These are phyloP conservation scores for Chenopodium album DNA, from an alignment of 148 eudicot genomes.

Conservation along the genomic window DNA sequence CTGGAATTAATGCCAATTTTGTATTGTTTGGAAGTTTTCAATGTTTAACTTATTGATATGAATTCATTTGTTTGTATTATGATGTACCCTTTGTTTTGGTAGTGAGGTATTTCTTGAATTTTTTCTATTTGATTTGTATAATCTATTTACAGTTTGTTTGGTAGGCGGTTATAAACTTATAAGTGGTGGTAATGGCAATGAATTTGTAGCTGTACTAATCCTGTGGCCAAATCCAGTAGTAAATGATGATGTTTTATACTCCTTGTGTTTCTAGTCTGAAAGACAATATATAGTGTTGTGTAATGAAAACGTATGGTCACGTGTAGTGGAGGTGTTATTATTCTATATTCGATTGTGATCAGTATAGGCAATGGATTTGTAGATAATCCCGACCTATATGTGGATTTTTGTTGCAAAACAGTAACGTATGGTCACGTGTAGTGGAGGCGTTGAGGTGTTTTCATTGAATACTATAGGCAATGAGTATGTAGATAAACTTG, in stretches of 20 bases:
- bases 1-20: neutral
- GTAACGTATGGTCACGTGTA: neutral
- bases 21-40: neutral
- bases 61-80: constrained; percentile 5
- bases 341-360: neutral
- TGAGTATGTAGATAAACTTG: neutral
- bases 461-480: neutral
- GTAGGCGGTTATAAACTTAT: too few relatives aligned
- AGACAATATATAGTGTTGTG: neutral
- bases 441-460: neutral
- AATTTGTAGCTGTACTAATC: neutral
- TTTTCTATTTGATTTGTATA: neutral
- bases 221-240: neutral
- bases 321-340: neutral
- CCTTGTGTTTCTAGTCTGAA: neutral
- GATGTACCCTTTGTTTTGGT: neutral
- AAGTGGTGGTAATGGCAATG: too few relatives aligned
- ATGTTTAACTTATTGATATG: neutral
- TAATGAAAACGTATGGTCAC: neutral
- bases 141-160: too few relatives aligned
- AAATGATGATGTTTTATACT: neutral
- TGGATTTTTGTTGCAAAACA: neutral
- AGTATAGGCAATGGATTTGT: neutral
- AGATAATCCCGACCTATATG: too few relatives aligned
- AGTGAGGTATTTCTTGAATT: neutral